Evolutionary conservation across 768 basidiomycete species (phyloP).

Genomic region (Phlebiopsis flavidoalba): DNA sequence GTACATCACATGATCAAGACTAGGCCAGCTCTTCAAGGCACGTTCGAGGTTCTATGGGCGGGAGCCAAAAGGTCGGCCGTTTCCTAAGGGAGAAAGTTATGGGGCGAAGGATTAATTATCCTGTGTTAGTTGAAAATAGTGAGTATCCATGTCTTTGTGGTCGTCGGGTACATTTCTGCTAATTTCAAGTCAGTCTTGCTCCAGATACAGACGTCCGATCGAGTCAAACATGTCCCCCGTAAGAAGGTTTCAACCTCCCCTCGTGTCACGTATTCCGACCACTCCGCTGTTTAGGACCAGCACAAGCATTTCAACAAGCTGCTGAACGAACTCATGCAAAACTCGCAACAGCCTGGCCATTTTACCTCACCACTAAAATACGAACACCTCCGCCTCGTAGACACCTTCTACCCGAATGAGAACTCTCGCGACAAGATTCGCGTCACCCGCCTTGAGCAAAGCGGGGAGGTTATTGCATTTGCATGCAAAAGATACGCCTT

Average conservation of each 20-base stretch:
- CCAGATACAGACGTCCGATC: constrained; percentile 61
- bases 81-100: constrained; percentile 51
- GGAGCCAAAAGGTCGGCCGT: constrained; percentile 88
- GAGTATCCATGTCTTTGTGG: constrained; percentile 26
- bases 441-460: constrained; percentile 79
- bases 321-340: constrained; percentile 74
- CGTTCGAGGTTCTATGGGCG: constrained; percentile 81
- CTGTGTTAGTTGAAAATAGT: constrained; percentile 84
- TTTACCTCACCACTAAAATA: constrained; percentile 62
- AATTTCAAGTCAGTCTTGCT: constrained; percentile 52
- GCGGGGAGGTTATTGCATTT: constrained; percentile 57
- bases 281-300: constrained; percentile 50
- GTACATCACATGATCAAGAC: constrained; percentile 65
- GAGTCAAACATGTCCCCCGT: constrained; percentile 92
- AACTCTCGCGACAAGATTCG: constrained; percentile 56
- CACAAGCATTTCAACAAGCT: constrained; percentile 83
- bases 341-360: constrained; percentile 47
- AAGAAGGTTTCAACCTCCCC: constrained; percentile 24
- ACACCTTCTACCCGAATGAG: constrained; percentile 65
- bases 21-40: constrained; percentile 41
- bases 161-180: background rate
- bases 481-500: constrained; percentile 75
- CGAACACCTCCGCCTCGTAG: constrained; percentile 70
- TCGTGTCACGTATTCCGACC: background rate
- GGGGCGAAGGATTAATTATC: constrained; percentile 60